Percentiles rank a stretch among this genome's conserved stretches.
These are phyloP conservation scores for Fraxinus ornus DNA, from an alignment of 305 asterid genomes.

Conservation along the genomic window DNA sequence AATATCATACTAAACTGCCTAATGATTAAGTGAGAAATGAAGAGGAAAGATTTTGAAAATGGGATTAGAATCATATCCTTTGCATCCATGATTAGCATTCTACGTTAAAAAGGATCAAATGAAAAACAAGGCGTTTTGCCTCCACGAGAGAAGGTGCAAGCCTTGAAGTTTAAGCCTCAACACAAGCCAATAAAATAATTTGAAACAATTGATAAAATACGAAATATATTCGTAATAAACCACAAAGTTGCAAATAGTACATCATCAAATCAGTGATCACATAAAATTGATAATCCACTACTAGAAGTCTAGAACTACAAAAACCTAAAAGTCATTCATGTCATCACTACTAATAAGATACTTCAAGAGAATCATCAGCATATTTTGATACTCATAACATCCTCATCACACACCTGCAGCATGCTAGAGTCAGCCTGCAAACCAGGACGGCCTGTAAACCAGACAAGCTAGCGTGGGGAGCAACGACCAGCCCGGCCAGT, in stretches of 20 bases:
- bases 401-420: no score
- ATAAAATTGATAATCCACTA: neutral
- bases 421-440: no score
- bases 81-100: neutral
- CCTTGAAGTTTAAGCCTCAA: neutral
- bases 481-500: no score
- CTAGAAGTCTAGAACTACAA: conserved; percentile 1
- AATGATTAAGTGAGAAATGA: neutral
- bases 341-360: neutral
- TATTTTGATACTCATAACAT: neutral
- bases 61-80: neutral
- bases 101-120: neutral
- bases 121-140: neutral
- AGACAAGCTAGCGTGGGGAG: no score
- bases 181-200: neutral
- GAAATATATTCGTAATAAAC: neutral
- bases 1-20: neutral
- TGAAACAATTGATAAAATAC: neutral
- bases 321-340: neutral
- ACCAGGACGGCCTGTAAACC: no score
- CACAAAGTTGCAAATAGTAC: neutral
- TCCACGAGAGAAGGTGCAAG: neutral
- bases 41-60: neutral
- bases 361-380: neutral
- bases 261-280: neutral